These are phyloP conservation scores for Rhipidocladum racemiflorum DNA, from an alignment of 176 grass and related monocot species.

Conservation along the genomic window DNA sequence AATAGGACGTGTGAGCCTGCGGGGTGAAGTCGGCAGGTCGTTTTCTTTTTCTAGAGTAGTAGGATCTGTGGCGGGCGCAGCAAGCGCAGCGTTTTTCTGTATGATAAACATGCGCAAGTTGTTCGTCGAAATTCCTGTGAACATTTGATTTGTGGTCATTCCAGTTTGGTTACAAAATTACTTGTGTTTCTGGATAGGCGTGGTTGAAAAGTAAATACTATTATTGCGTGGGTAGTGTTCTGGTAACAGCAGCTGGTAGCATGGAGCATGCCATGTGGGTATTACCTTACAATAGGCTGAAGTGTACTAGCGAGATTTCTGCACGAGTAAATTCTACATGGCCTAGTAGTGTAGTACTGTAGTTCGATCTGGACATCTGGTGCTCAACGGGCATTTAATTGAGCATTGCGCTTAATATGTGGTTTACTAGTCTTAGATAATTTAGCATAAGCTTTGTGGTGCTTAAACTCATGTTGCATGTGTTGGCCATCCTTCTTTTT, in stretches of 20 bases:
- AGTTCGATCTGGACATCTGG: not conserved
- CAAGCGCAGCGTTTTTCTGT: too few relatives aligned
- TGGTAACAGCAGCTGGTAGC: not conserved
- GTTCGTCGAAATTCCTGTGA: too few relatives aligned
- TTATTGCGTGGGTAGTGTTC: not conserved
- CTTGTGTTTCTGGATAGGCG: too few relatives aligned
- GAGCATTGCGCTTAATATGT: not conserved
- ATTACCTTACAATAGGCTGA: not conserved
- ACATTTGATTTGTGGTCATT: too few relatives aligned
- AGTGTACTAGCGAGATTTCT: not conserved
- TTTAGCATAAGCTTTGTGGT: not conserved
- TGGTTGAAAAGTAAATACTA: too few relatives aligned
- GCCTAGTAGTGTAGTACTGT: not conserved
- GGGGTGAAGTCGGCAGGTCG: too few relatives aligned
- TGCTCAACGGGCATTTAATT: not conserved
- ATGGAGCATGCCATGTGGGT: not conserved
- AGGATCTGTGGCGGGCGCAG: too few relatives aligned
- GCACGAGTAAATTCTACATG: not conserved
- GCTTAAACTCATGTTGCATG: not conserved
- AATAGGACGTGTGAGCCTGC: too few relatives aligned
- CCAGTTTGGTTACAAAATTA: too few relatives aligned
- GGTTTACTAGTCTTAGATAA: not conserved
- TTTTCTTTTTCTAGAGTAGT: too few relatives aligned
- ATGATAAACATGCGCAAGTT: too few relatives aligned
- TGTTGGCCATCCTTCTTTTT: not conserved